Evolutionary conservation across 495 filamentous ascomycete genomes (phyloP).

Genomic region (Penicillium dipodomyicola): DNA sequence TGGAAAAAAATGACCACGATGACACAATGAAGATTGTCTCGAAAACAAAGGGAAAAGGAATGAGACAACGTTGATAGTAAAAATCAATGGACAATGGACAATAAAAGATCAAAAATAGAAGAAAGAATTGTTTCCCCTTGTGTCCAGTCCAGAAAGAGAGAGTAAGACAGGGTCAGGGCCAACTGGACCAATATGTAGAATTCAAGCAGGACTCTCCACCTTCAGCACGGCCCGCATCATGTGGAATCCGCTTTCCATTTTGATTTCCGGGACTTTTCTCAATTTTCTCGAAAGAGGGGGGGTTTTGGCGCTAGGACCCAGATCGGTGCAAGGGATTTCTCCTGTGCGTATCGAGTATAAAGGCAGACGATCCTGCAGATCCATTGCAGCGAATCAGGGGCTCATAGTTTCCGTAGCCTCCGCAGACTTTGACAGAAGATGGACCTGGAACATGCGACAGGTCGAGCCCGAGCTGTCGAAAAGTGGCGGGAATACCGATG

Average conservation of each 20-base stretch:
- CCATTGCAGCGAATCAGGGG: slow-evolving; percentile 1
- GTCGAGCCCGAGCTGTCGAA: slow-evolving; percentile 7
- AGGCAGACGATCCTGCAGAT: slow-evolving; percentile 8
- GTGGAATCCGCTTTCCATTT: not conserved
- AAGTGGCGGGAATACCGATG: slow-evolving; percentile 12
- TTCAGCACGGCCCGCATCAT: slow-evolving; percentile 5
- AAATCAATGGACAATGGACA: slow-evolving; percentile 17
- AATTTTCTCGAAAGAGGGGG: not conserved
- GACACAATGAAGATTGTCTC: slow-evolving; percentile 20
- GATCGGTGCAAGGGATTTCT: slow-evolving; percentile 1
- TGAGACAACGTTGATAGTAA: slow-evolving; percentile 9
- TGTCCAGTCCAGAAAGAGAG: slow-evolving; percentile 15
- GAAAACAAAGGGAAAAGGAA: slow-evolving; percentile 23
- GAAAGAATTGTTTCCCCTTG: slow-evolving; percentile 15
- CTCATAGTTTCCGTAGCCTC: not conserved
- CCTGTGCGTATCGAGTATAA: not conserved
- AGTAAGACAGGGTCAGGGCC: slow-evolving; percentile 21
- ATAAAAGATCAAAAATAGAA: slow-evolving; percentile 15
- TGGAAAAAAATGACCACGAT: slow-evolving; percentile 22
- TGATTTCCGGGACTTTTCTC: not conserved
- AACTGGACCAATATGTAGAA: slow-evolving; percentile 17
- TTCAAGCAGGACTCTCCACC: slow-evolving; percentile 11
- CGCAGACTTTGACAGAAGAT: not conserved
- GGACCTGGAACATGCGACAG: slow-evolving; percentile 23
- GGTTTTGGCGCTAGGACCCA: not conserved